These are phyloP conservation scores for Inga laurina DNA, from an alignment of 306 rosid genomes.

Conservation along the genomic window DNA sequence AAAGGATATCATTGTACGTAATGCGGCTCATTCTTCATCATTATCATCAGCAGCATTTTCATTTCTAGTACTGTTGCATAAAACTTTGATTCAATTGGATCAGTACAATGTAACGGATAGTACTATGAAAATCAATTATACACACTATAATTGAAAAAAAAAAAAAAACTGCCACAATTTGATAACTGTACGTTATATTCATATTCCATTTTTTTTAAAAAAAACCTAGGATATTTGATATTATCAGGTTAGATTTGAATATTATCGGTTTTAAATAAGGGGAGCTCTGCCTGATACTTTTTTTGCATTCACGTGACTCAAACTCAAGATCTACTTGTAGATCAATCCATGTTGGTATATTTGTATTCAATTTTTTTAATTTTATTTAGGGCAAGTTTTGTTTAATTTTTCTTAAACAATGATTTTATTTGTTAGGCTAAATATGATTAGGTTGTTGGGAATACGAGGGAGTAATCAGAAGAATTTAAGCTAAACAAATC, in stretches of 20 bases:
- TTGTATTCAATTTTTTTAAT: neutral
- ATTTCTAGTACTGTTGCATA: neutral
- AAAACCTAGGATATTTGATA: too few species aligned
- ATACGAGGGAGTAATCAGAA: neutral
- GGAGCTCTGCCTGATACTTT: neutral
- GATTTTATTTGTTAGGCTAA: too few species aligned
- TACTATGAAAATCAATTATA: neutral
- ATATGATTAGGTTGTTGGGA: too few species aligned
- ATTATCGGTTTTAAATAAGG: neutral
- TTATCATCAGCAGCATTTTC: neutral
- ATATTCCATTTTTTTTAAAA: neutral
- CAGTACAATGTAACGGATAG: neutral
- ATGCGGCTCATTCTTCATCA: neutral
- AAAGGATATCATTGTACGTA: neutral
- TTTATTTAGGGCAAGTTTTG: neutral
- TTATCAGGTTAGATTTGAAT: neutral
- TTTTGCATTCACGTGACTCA: neutral
- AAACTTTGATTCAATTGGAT: constrained; percentile 20
- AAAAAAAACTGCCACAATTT: neutral
- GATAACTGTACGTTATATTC: neutral
- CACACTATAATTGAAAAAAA: neutral
- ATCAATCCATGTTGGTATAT: neutral
- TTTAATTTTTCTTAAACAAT: too few species aligned
- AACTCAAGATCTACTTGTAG: neutral
- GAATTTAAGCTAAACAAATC: neutral